phyloP scores from a whole-genome alignment of 345 rosid species.

The Firmiana major region DNA sequence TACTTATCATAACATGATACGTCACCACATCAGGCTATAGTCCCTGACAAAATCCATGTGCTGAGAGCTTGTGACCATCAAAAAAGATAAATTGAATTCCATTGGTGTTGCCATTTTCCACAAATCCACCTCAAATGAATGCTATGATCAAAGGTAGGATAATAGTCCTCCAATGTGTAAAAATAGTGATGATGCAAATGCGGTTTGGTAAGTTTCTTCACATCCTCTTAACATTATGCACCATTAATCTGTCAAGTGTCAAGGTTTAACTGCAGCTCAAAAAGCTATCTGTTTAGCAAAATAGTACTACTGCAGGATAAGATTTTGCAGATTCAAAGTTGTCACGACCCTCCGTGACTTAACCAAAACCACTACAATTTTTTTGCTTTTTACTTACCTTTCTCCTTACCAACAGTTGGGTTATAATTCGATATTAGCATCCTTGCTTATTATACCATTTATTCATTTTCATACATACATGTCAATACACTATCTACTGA shows the following conservation, averaged over 20 bases:
- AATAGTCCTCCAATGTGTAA: slow-evolving; percentile 75
- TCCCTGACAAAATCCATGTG: slow-evolving; percentile 71
- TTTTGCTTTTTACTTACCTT: no score
- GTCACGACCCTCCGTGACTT: no score
- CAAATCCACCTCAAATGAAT: slow-evolving; percentile 69
- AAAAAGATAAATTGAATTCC: slow-evolving; percentile 69
- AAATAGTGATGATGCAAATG: slow-evolving; percentile 71
- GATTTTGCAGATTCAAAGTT: not conserved
- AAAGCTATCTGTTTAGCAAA: not conserved
- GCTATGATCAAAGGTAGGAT: slow-evolving; percentile 65
- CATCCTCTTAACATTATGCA: not conserved
- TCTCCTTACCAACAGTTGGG: no score
- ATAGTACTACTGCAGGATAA: not conserved
- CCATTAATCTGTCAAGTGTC: not conserved
- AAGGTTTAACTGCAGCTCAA: not conserved
- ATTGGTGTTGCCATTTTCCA: slow-evolving; percentile 73
- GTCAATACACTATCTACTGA: no score
- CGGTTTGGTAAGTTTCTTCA: slow-evolving; percentile 60
- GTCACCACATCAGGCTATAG: slow-evolving; percentile 41
- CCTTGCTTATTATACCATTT: no score
- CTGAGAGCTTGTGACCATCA: slow-evolving; percentile 85
- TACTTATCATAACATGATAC: slow-evolving; percentile 49
- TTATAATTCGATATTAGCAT: no score
- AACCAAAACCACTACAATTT: no score
- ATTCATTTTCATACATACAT: no score